Conservation (phyloP, 2,329 filamentous ascomycete species). For the Raffaelea albimanens region DNA sequence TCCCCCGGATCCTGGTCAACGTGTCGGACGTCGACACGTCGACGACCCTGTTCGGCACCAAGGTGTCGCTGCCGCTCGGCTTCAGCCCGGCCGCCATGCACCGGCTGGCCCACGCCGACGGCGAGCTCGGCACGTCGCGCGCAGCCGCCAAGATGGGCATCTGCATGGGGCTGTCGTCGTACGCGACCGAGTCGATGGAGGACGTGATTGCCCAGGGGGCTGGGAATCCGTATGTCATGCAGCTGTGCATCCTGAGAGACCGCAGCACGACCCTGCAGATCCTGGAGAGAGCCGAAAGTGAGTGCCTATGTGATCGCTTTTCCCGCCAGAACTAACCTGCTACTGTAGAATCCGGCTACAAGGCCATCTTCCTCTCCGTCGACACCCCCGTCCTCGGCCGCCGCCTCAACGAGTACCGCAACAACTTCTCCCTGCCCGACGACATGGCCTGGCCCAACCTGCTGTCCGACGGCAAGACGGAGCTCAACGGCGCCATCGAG, state of each 20-base stretch:
- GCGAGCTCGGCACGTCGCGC: constrained; percentile 28
- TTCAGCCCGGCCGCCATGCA: constrained; percentile 45
- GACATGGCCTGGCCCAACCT: background rate
- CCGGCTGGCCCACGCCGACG: constrained; percentile 39
- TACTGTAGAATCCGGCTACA: background rate
- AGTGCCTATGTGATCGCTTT: background rate
- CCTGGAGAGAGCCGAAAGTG: background rate
- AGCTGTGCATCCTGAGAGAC: background rate
- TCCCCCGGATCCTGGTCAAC: background rate
- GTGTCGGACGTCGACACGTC: constrained; percentile 21
- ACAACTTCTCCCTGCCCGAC: background rate
- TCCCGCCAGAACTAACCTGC: background rate
- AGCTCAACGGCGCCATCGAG: too few relatives aligned
- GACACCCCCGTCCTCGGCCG: constrained; percentile 44
- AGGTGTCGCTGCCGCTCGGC: constrained; percentile 30
- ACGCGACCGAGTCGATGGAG: constrained; percentile 33
- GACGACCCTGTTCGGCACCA: constrained; percentile 20
- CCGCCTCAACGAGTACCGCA: constrained; percentile 16
- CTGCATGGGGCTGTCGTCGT: constrained; percentile 36
- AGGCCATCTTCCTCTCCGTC: constrained; percentile 37
- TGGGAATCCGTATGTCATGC: constrained; percentile 28
- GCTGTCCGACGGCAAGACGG: too few relatives aligned
- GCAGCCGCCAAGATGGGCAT: background rate
- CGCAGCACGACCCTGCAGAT: background rate
- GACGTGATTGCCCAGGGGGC: constrained; percentile 31